Percentiles rank a stretch among this genome's conserved stretches.
These are phyloP conservation scores for Porogramme epimiltina DNA, from an alignment of 1,284 basidiomycete genomes.

Conservation along the genomic window DNA sequence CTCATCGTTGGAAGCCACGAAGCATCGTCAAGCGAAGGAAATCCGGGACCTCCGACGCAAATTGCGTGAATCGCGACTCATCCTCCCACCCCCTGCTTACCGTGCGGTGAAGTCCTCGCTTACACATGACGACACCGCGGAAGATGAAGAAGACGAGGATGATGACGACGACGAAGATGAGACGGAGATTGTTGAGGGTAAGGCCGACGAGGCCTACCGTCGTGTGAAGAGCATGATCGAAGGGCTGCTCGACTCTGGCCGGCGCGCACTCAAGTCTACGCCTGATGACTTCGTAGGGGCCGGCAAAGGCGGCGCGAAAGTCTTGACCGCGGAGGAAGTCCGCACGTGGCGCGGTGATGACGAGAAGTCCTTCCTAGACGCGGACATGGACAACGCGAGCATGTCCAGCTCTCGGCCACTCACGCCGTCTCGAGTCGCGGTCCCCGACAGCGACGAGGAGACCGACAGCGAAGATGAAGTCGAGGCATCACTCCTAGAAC, in stretches of 20 bases:
- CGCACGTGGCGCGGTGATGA: constrained; percentile 53
- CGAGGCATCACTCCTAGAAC: constrained; percentile 23
- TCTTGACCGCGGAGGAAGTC: constrained; percentile 72
- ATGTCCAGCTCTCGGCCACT: constrained; percentile 26
- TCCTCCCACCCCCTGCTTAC: constrained; percentile 67
- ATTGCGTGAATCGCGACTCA: constrained; percentile 74
- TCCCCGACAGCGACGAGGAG: constrained; percentile 33
- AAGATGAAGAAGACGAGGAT: constrained; percentile 41
- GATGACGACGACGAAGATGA: constrained; percentile 42
- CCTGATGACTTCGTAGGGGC: constrained; percentile 51
- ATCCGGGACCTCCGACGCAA: constrained; percentile 65
- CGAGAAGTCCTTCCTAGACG: constrained; percentile 24
- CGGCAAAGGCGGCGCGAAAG: constrained; percentile 54
- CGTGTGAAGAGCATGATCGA: constrained; percentile 66
- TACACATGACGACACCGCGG: constrained; percentile 41
- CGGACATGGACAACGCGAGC: constrained; percentile 23
- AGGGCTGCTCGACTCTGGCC: constrained; percentile 59
- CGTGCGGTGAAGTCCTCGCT: constrained; percentile 53
- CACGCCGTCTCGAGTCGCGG: constrained; percentile 36
- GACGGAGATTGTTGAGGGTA: constrained; percentile 32
- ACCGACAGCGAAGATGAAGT: constrained; percentile 29
- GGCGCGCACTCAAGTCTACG: constrained; percentile 60
- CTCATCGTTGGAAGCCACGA: constrained; percentile 68
- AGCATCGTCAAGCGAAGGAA: constrained; percentile 77
- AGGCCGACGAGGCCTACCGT: constrained; percentile 53